Evolutionary conservation across 1,139 yeast species (phyloP).

Genomic region (Torulaspora pretoriensis): DNA sequence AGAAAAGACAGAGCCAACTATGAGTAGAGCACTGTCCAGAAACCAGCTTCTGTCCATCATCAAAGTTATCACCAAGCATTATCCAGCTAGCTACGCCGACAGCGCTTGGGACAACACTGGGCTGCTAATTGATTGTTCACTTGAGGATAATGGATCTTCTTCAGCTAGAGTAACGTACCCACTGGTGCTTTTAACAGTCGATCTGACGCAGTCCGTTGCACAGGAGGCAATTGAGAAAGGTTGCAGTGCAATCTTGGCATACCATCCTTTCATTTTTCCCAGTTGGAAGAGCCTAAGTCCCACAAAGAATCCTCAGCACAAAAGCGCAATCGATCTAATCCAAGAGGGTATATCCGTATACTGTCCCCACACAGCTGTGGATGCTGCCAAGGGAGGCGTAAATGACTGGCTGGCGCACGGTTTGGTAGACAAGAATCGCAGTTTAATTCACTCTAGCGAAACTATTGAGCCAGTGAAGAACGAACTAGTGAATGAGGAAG

Average conservation of each 20-base stretch:
- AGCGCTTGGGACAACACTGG: constrained; percentile 94
- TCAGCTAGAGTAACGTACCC: constrained; percentile 27
- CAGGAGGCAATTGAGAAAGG: constrained; percentile 68
- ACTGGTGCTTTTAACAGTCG: constrained; percentile 70
- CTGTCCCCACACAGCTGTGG: constrained; percentile 94
- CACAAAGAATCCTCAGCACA: constrained; percentile 68
- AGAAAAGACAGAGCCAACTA: constrained; percentile 5
- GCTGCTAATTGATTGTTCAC: constrained; percentile 60
- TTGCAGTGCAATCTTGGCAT: constrained; percentile 64
- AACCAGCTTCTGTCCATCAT: constrained; percentile 46
- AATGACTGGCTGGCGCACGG: constrained; percentile 85
- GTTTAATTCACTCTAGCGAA: constrained; percentile 24
- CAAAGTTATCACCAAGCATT: constrained; percentile 58
- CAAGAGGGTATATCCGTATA: constrained; percentile 79
- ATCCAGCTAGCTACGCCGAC: constrained; percentile 76
- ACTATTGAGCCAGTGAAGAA: constrained; percentile 40
- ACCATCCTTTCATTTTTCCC: constrained; percentile 91
- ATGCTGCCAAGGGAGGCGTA: constrained; percentile 87
- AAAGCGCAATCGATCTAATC: constrained; percentile 65
- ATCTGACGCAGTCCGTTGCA: constrained; percentile 77
- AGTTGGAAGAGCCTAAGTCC: constrained; percentile 75
- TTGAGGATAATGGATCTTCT: constrained; percentile 11
- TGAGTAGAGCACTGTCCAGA: constrained; percentile 27
- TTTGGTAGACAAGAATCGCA: constrained; percentile 38
- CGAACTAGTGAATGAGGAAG: constrained; percentile 23